Conservation (phyloP, 805 yeast genomes). For the Hanseniaspora guilliermondii region DNA sequence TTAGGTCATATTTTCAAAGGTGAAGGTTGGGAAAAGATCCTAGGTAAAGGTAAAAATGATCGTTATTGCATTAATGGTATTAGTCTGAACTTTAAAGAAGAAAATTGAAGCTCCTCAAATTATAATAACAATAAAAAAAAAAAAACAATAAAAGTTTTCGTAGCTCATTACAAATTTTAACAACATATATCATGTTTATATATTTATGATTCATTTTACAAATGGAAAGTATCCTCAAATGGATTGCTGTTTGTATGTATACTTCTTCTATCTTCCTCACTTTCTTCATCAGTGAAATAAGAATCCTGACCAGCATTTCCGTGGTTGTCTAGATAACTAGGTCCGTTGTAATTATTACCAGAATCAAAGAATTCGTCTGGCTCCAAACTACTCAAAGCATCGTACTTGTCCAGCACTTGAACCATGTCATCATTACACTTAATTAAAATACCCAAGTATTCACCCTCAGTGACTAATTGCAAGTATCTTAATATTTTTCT, state of each 20-base stretch:
- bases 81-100: slow-evolving; percentile 48
- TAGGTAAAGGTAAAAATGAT: slow-evolving; percentile 57
- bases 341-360: slow-evolving; percentile 20
- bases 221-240: slow-evolving; percentile 38
- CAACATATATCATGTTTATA: neutral
- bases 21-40: slow-evolving; percentile 57
- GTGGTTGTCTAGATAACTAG: slow-evolving; percentile 17
- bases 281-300: slow-evolving; percentile 17
- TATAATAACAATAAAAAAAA: too few relatives aligned
- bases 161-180: too few relatives aligned
- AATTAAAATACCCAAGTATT: slow-evolving; percentile 73
- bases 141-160: neutral
- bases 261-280: slow-evolving; percentile 14
- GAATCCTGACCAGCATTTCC: slow-evolving; percentile 9
- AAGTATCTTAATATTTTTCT: slow-evolving; percentile 68
- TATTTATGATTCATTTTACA: slow-evolving; percentile 9
- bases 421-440: slow-evolving; percentile 87
- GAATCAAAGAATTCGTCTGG: slow-evolving; percentile 33
- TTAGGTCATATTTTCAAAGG: slow-evolving; percentile 90
- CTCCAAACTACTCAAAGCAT: slow-evolving; percentile 36
- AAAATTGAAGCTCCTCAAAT: slow-evolving; percentile 11
- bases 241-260: slow-evolving; percentile 30
- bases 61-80: slow-evolving; percentile 92
- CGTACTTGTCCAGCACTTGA: slow-evolving; percentile 54
- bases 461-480: slow-evolving; percentile 75